Conservation (phyloP, 805 yeast genomes). For the Millerozyma miso region DNA sequence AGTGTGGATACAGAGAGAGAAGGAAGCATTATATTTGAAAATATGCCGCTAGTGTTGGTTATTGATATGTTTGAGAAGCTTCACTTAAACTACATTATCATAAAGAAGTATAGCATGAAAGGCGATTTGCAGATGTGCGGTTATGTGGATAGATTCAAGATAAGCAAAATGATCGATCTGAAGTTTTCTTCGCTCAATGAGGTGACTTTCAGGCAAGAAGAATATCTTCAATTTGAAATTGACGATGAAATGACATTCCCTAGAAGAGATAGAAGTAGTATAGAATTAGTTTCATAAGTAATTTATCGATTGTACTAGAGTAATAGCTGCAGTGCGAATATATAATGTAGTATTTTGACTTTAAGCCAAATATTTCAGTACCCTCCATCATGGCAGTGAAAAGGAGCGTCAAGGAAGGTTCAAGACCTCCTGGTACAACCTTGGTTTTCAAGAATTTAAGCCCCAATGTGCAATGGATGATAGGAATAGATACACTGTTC, state of each 20-base stretch:
- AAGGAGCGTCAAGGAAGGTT: neutral
- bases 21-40: conserved; percentile 24
- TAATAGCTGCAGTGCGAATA: neutral
- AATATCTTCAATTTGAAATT: conserved; percentile 15
- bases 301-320: neutral
- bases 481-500: conserved; percentile 49
- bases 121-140: conserved; percentile 23
- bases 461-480: conserved; percentile 8
- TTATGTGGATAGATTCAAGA: conserved; percentile 35
- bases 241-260: neutral
- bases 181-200: conserved; percentile 18
- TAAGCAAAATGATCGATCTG: conserved; percentile 26
- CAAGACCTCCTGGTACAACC: conserved; percentile 21
- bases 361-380: neutral
- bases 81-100: conserved; percentile 31
- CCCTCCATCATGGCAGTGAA: neutral
- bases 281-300: conserved; percentile 25
- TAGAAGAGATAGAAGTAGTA: conserved; percentile 21
- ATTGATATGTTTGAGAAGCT: conserved; percentile 37
- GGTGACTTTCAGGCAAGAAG: conserved; percentile 4
- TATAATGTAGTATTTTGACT: neutral
- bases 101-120: conserved; percentile 14
- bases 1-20: conserved; percentile 18
- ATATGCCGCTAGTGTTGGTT: conserved; percentile 27
- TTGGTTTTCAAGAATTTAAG: conserved; percentile 9